These are phyloP conservation scores for Pholiota conissans DNA, from an alignment of 768 basidiomycete genomes.

Conservation along the genomic window DNA sequence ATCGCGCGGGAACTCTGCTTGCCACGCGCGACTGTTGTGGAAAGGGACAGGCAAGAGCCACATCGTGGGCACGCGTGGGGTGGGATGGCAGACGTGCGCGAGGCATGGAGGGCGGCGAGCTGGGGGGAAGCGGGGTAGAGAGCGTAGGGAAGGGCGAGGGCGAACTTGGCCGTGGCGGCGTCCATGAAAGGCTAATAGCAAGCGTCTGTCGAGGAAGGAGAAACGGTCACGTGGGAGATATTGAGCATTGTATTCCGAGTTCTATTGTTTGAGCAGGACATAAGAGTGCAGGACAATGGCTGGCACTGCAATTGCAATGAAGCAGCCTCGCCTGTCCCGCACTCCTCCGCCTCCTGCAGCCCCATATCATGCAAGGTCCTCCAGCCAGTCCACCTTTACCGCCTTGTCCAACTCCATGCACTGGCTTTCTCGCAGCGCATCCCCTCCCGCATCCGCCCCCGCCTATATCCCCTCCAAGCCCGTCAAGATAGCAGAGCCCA, in stretches of 20 bases:
- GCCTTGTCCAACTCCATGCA: constrained; percentile 46
- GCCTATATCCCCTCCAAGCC: constrained; percentile 36
- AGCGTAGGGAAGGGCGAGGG: constrained; percentile 45
- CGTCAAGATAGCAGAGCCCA: constrained; percentile 42
- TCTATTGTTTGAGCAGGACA: too few relatives aligned
- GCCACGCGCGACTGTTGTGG: constrained; percentile 34
- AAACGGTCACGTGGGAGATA: constrained; percentile 13
- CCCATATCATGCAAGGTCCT: constrained; percentile 13
- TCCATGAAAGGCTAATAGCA: constrained; percentile 21
- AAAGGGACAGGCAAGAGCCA: constrained; percentile 46
- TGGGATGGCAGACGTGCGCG: constrained; percentile 31
- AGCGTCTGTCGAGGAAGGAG: neutral
- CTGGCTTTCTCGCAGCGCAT: constrained; percentile 45
- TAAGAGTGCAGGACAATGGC: too few relatives aligned
- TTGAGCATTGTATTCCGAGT: constrained; percentile 14
- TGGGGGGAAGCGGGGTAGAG: constrained; percentile 52
- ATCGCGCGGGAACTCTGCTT: constrained; percentile 22
- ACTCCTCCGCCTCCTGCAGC: constrained; percentile 14
- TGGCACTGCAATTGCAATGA: constrained; percentile 30
- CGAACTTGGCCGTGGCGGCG: constrained; percentile 42
- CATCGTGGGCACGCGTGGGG: constrained; percentile 49
- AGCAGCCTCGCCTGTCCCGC: constrained; percentile 27
- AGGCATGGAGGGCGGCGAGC: constrained; percentile 64
- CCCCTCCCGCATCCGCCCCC: constrained; percentile 22
- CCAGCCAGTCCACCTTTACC: constrained; percentile 21